Evolutionary conservation across 108 stramenopile species (phyloP), one percentile per base, ranked within the genome.

Genomic region (Skeletonema grethae): DNA sequence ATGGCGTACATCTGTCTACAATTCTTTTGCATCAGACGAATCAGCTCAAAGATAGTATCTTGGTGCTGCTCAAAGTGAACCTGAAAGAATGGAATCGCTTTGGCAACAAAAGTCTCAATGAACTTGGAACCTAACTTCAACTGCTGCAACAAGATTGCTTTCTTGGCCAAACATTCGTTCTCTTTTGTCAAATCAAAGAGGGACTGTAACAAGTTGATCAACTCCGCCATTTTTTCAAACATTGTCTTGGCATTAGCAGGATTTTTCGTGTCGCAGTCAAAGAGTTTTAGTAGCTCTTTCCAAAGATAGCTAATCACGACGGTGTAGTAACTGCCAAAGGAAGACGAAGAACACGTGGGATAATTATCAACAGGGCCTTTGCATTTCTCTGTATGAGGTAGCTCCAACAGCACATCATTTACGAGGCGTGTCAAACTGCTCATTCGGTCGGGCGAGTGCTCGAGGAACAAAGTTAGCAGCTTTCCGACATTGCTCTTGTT

Each of bases 401-500:
- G 67, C 48, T 82, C 76, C 29, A 41, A 24, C 5, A 84, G 76
- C 24, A 81, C 76, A 65, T 77, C 75, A 39, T 70, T 57, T 25
- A 82, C 76, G 46, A 85, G 73, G 15, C 48, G 39, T 8, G 70
- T 57, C 15, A 84, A 43, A 28, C 65, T 72, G 24, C 20, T 65
- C 65, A 81, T 66, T 3, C 76, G 72, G 30, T 76, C 38, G 45
- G 43, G 50, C 10, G 84, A 67, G 48, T 82, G 59, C 39, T 85
- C 77, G 20, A 85, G 53, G 36, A 79, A 64, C 25, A 76, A 35
- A 11, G 80, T 35, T n/a, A 85, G 73, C 30, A 85, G 56, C 65
- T 67, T 63, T 60, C 84, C 81, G 10, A 85, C 77, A 66, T 77
- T 82, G 18, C 39, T 74, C 65, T 70, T 82, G 60, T 78, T 79